phyloP scores from a whole-genome alignment of 768 basidiomycete species.

The Floccularia luteovirens region DNA sequence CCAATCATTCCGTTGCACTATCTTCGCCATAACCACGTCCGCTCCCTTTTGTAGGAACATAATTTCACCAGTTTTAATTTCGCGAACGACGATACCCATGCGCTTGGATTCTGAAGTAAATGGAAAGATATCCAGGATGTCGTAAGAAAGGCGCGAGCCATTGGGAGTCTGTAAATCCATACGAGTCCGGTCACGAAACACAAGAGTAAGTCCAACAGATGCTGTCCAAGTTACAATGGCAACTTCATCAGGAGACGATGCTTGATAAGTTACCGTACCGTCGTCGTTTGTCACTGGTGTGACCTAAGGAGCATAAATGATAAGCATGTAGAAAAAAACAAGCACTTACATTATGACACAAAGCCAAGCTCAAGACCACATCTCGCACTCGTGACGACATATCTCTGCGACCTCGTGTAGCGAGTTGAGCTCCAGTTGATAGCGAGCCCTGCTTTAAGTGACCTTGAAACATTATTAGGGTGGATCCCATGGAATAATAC shows the following conservation, averaged over 20 bases:
- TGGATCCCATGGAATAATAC: background rate
- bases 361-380: conserved; percentile 85
- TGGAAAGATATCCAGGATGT: conserved; percentile 92
- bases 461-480: conserved; percentile 10
- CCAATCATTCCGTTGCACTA: conserved; percentile 98
- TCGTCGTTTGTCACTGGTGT: conserved; percentile 95
- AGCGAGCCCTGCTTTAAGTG: conserved; percentile 49
- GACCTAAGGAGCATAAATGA: conserved; percentile 47
- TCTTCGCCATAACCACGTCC: conserved; percentile 94
- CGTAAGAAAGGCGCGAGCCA: conserved; percentile 60
- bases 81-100: conserved; percentile 96
- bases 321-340: conserved; percentile 1
- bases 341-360: conserved; percentile 86
- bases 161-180: conserved; percentile 76
- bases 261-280: conserved; percentile 93
- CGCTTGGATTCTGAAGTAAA: conserved; percentile 99
- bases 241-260: conserved; percentile 97
- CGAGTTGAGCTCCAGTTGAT: conserved; percentile 78
- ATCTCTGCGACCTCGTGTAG: conserved; percentile 81
- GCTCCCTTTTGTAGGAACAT: conserved; percentile 95
- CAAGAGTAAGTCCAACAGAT: conserved; percentile 86
- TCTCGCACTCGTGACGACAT: conserved; percentile 93
- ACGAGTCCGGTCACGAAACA: conserved; percentile 83
- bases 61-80: conserved; percentile 66
- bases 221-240: conserved; percentile 98